A percentile compares a stretch with the other conserved stretches of the same genome.
These are phyloP conservation scores for Colletotrichum lindemuthianum DNA, from an alignment of 2,329 filamentous ascomycete species.

Conservation along the genomic window DNA sequence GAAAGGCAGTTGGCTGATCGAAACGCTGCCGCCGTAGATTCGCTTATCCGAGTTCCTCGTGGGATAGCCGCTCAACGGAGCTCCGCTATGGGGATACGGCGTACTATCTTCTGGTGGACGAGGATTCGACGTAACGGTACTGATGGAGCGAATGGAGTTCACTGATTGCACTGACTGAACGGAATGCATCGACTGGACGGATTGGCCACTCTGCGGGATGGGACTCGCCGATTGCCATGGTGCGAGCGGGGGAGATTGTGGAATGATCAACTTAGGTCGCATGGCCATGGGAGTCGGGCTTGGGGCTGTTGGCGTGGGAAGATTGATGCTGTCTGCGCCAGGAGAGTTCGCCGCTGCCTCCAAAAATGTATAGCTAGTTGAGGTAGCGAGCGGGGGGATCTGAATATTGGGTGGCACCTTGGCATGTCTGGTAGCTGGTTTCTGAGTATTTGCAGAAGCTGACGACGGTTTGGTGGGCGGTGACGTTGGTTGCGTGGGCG, in stretches of 20 bases:
- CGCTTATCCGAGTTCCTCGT: constrained; percentile 26
- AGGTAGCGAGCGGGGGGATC: no score
- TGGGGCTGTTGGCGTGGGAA: no score
- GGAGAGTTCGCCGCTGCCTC: no score
- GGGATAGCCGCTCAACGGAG: constrained; percentile 38
- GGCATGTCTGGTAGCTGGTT: no score
- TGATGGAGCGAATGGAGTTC: constrained; percentile 8
- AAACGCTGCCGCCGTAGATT: constrained; percentile 38
- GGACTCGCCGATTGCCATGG: constrained; percentile 7
- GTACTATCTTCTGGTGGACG: constrained; percentile 23
- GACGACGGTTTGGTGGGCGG: no score
- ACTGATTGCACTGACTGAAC: not conserved
- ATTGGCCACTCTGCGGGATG: not conserved
- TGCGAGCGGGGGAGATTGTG: not conserved
- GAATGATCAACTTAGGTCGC: not conserved
- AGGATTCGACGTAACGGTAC: constrained; percentile 7
- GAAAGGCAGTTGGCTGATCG: constrained; percentile 21
- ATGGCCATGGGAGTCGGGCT: no score
- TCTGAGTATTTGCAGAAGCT: no score
- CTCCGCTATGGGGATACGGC: constrained; percentile 34
- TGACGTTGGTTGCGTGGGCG: no score
- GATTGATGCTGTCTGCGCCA: no score
- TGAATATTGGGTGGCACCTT: no score
- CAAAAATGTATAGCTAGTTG: no score
- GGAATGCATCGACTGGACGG: not conserved